Conservation (phyloP, 768 basidiomycete genomes). For the Lactarius deliciosus region DNA sequence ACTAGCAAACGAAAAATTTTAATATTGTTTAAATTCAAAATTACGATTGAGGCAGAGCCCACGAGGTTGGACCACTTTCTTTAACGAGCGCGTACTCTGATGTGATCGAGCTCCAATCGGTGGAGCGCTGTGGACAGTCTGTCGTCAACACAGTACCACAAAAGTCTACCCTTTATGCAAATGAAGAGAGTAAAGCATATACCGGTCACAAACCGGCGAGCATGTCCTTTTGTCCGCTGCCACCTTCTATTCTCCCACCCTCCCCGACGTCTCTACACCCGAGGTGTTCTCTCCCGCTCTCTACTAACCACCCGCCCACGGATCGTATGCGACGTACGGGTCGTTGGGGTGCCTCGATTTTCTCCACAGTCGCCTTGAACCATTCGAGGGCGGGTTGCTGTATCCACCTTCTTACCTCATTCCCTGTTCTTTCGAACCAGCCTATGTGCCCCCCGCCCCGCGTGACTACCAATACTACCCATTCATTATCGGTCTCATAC, state of each 20-base stretch:
- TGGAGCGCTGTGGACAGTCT: not conserved
- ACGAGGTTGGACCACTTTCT: not conserved
- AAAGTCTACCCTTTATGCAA: not conserved
- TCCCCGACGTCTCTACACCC: constrained; percentile 60
- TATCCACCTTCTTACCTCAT: constrained; percentile 57
- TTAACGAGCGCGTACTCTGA: not conserved
- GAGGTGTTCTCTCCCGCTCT: constrained; percentile 55
- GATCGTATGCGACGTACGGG: constrained; percentile 43
- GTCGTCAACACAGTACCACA: not conserved
- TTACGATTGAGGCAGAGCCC: not conserved
- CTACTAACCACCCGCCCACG: constrained; percentile 52
- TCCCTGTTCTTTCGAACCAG: constrained; percentile 62
- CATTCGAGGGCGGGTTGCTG: constrained; percentile 73
- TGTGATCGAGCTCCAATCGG: not conserved
- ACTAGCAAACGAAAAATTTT: not conserved
- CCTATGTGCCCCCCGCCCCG: constrained; percentile 78
- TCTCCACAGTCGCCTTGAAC: constrained; percentile 59
- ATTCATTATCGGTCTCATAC: constrained; percentile 49
- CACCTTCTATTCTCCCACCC: constrained; percentile 37
- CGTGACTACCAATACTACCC: constrained; percentile 66
- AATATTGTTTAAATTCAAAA: not conserved
- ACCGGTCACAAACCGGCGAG: constrained; percentile 15
- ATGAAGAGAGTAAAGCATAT: not conserved
- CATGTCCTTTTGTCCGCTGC: not conserved
- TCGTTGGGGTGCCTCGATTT: constrained; percentile 42